Conservation (phyloP, 1,139 yeast species). For the Pichia sp. region DNA sequence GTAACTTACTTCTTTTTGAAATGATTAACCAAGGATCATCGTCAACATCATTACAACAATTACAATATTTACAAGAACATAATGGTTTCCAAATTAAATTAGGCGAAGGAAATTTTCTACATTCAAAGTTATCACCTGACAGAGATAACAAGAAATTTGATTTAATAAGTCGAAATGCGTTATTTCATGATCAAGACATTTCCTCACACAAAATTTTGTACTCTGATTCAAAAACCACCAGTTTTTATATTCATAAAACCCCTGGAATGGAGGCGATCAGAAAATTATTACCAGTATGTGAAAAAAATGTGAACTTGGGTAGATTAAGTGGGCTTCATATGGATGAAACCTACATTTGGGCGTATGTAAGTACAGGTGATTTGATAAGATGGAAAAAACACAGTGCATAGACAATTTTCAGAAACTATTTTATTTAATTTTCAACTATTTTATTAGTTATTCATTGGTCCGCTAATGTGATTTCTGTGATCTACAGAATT, state of each 20-base stretch:
- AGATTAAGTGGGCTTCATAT: constrained; percentile 41
- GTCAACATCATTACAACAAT: constrained; percentile 15
- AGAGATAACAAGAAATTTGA: constrained; percentile 1
- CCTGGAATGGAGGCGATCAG: constrained; percentile 24
- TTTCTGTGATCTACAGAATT: too few relatives aligned
- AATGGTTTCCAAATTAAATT: background rate
- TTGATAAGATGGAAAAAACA: constrained; percentile 36
- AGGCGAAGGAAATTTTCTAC: constrained; percentile 6
- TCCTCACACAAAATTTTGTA: background rate
- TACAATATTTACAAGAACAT: constrained; percentile 9
- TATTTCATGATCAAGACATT: background rate
- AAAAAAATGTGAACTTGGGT: constrained; percentile 33
- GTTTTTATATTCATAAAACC: constrained; percentile 17
- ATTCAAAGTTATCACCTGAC: background rate
- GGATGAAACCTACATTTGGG: constrained; percentile 41
- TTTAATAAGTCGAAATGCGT: background rate
- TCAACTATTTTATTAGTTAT: background rate
- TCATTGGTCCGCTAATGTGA: too few relatives aligned
- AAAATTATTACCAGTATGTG: constrained; percentile 28
- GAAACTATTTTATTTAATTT: background rate
- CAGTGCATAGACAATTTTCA: background rate
- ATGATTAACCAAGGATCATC: constrained; percentile 26
- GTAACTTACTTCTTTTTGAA: constrained; percentile 24
- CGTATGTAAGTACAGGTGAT: constrained; percentile 50
- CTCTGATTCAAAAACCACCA: background rate